Evolutionary conservation across 371 early-diverging fungal species (phyloP), one percentile per base, ranked within the genome.

Genomic region (Haplosporangium sp.): DNA sequence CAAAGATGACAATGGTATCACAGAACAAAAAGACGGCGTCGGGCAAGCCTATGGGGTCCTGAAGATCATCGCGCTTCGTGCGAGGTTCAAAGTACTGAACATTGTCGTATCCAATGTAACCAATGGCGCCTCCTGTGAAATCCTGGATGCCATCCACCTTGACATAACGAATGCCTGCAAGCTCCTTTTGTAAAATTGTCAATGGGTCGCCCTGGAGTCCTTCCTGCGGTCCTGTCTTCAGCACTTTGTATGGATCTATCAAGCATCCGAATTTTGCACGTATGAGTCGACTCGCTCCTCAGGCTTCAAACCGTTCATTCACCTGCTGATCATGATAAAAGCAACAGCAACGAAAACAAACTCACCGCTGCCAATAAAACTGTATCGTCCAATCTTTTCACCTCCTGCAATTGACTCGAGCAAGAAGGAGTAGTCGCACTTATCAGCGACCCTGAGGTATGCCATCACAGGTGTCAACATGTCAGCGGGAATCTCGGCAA

Each of bases 91-190:
- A 99, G 74, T 95, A 94, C 73, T 95, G 92, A 41, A 95, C 93
- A 69, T 98, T 98, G 81, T 99, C 99, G 84, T 95, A 99, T 18
- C 94, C 87, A 57, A 99, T 92, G 82, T 96, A 99, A 14, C 99
- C 99, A 45, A 99, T 93, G 18, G 98, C 99, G 41, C 99, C 99
- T 74, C 98, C 95, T 60, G 95, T 95, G 74, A 96, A 96, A 40
- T 89, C 85, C 47, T 96, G 97, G 53, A 98, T 81, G 1, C 93
- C 96, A 2, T 92, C 90, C 9, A 96, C 88, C 23, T 86, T 85
- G 41, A 96, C 93, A 69, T 92, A 96, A 66, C 88, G 85, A 52
- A 95, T 84, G 47, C 84, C 74, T 20, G 82, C 84, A 58, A 99
- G 85, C 79, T 96, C 95, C 29, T 92, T 83, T 74, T 99, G 95